These are phyloP conservation scores for Syzygium aromaticum DNA, from an alignment of 345 rosid species.

Conservation along the genomic window DNA sequence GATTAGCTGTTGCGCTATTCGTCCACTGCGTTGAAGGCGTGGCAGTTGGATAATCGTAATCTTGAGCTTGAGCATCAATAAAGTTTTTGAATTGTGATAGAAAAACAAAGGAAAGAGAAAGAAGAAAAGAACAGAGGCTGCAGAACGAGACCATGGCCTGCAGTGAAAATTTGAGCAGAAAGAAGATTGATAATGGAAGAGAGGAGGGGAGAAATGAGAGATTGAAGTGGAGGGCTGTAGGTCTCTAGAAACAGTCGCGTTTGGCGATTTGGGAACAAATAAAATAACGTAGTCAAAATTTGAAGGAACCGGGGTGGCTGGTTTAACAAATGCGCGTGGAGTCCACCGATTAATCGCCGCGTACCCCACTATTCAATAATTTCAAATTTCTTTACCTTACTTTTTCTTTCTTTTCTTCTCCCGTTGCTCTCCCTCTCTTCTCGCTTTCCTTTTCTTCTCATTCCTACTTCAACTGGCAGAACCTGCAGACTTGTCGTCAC, in stretches of 20 bases:
- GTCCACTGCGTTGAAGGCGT: neutral
- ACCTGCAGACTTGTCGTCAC: neutral
- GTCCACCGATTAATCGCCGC: neutral
- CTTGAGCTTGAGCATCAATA: neutral
- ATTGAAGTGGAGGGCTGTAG: neutral
- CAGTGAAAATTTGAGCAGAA: neutral
- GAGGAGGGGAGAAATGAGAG: neutral
- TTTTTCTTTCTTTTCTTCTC: neutral
- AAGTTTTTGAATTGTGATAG: neutral
- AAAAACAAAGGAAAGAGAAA: neutral
- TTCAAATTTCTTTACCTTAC: neutral
- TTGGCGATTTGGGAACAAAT: neutral
- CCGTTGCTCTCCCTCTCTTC: neutral
- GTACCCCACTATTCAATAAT: neutral
- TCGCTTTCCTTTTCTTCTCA: neutral
- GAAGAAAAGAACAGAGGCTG: neutral
- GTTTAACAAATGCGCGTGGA: too few species aligned
- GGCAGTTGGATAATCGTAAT: neutral
- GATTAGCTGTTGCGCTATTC: neutral
- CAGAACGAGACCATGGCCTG: neutral
- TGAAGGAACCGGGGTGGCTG: neutral
- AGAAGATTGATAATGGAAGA: neutral
- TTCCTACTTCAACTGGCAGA: neutral
- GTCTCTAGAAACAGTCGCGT: accelerated
- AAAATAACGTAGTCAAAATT: neutral